A percentile compares a stretch with the other conserved stretches of the same genome.
Conservation (phyloP, 306 rosid species). For the Cicer judaicum region DNA sequence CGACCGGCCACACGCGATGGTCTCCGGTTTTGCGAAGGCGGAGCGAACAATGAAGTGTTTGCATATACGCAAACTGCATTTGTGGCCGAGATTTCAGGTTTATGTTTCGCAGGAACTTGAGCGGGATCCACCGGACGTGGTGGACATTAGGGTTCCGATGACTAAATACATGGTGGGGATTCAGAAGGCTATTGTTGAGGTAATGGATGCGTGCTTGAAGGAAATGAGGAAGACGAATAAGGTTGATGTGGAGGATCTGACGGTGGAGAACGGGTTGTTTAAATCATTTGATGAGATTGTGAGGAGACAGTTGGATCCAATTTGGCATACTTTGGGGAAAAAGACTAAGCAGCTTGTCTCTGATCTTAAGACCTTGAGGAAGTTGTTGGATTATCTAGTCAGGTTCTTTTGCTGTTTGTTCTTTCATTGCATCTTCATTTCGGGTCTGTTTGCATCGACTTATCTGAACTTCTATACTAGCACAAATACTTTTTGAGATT, state of each 20-base stretch:
- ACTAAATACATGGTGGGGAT: slow-evolving; percentile 77
- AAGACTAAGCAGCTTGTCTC: slow-evolving; percentile 94
- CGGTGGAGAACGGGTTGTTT: slow-evolving; percentile 88
- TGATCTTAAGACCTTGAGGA: slow-evolving; percentile 85
- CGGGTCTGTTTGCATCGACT: too few relatives aligned
- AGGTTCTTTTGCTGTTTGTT: slow-evolving; percentile 36
- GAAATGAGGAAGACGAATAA: slow-evolving; percentile 97
- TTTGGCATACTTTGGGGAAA: slow-evolving; percentile 94
- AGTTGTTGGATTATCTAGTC: slow-evolving; percentile 90
- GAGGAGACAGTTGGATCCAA: slow-evolving; percentile 94
- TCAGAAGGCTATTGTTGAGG: slow-evolving; percentile 83
- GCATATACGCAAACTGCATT: slow-evolving; percentile 60
- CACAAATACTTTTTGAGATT: too few relatives aligned
- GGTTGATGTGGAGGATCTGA: slow-evolving; percentile 89
- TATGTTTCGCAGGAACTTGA: slow-evolving; percentile 80
- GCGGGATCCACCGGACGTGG: slow-evolving; percentile 78
- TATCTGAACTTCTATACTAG: too few relatives aligned
- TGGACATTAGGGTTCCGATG: slow-evolving; percentile 87
- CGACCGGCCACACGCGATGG: slow-evolving; percentile 85
- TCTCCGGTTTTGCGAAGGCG: slow-evolving; percentile 83
- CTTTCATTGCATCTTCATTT: background rate
- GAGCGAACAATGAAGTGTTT: slow-evolving; percentile 80
- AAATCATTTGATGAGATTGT: slow-evolving; percentile 96
- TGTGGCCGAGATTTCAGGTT: slow-evolving; percentile 96
- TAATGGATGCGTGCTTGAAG: slow-evolving; percentile 94